Evolutionary conservation across 2,329 filamentous ascomycete species (phyloP).

Genomic region (Elsinoe australis): DNA sequence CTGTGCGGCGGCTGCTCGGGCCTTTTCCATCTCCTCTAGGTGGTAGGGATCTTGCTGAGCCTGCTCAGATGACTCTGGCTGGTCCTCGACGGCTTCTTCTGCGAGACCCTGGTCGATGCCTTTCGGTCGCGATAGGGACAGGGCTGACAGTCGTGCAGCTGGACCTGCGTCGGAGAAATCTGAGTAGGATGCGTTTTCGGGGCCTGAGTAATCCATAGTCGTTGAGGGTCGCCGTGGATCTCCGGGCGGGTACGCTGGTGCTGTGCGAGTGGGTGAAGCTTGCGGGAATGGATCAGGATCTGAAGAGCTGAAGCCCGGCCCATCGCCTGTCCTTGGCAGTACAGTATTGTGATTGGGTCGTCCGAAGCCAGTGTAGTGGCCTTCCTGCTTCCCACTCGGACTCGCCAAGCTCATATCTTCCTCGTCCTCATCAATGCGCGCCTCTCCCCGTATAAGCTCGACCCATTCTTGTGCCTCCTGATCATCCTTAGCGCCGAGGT

Average conservation of each 20-base stretch:
- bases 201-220: slow-evolving; percentile 52
- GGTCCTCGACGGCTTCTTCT: slow-evolving; percentile 32
- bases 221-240: slow-evolving; percentile 52
- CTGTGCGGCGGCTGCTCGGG: slow-evolving; percentile 12
- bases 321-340: slow-evolving; percentile 9
- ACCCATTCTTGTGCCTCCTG: slow-evolving; percentile 83
- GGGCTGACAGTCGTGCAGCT: slow-evolving; percentile 28
- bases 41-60: slow-evolving; percentile 8
- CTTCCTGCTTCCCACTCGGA: slow-evolving; percentile 49
- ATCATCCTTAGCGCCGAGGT: slow-evolving; percentile 68
- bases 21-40: slow-evolving; percentile 12
- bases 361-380: slow-evolving; percentile 38
- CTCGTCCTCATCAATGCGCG: slow-evolving; percentile 80
- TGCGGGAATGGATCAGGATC: slow-evolving; percentile 31
- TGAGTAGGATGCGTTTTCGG: slow-evolving; percentile 68
- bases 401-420: slow-evolving; percentile 71
- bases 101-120: slow-evolving; percentile 48
- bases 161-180: slow-evolving; percentile 58
- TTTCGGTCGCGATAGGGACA: slow-evolving; percentile 35
- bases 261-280: slow-evolving; percentile 8
- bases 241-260: slow-evolving; percentile 21
- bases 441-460: slow-evolving; percentile 66
- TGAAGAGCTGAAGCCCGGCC: slow-evolving; percentile 38
- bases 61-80: slow-evolving; percentile 19
- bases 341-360: slow-evolving; percentile 23